Evolutionary conservation across 176 grass and related monocot species (phyloP).

Genomic region (Oryza longistaminata): DNA sequence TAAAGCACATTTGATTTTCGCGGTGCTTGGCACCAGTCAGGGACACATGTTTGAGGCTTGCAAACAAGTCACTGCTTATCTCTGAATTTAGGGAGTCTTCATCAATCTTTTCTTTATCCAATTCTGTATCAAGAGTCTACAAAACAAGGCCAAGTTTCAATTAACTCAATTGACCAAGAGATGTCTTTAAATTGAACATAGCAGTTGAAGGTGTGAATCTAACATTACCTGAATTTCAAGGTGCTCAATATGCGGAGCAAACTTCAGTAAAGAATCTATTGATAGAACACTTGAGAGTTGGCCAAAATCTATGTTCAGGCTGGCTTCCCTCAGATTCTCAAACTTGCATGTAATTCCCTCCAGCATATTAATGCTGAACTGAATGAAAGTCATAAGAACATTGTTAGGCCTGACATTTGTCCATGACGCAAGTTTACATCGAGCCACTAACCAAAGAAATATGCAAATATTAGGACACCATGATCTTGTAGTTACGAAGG

Average conservation of each 20-base stretch:
- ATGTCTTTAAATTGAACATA: neutral
- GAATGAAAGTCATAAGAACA: neutral
- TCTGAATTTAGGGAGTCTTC: neutral
- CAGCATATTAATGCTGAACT: neutral
- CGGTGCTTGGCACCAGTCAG: neutral
- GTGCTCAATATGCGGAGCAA: neutral
- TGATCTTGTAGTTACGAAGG: neutral
- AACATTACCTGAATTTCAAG: neutral
- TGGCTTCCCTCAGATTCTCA: neutral
- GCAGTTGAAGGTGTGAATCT: neutral
- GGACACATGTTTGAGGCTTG: neutral
- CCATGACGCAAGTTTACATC: neutral
- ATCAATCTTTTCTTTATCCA: neutral
- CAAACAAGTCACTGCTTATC: neutral
- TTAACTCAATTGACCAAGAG: neutral
- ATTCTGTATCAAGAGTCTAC: neutral
- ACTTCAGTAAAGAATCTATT: neutral
- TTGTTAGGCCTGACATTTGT: neutral
- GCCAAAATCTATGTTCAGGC: neutral
- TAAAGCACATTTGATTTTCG: conserved; percentile 1
- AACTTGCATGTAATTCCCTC: conserved; percentile 13
- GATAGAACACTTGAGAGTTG: neutral
- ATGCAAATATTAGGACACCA: neutral
- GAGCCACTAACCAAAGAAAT: neutral
- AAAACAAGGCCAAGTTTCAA: neutral